Conservation (phyloP, 768 basidiomycete species). For the Clitopilus hobsonii region DNA sequence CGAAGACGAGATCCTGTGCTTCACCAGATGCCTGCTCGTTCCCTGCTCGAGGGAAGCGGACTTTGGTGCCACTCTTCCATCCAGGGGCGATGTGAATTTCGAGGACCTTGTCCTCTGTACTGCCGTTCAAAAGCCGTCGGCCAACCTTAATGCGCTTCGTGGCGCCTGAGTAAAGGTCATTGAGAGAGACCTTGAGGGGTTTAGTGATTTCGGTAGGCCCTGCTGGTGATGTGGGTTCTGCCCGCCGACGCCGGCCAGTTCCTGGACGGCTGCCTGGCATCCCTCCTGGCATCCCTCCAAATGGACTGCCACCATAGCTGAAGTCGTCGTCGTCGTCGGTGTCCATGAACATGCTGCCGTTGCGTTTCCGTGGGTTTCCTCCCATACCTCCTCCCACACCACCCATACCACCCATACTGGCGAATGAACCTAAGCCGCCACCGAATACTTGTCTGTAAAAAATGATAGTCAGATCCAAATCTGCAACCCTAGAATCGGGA, state of each 20-base stretch:
- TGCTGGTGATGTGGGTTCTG: constrained; percentile 23
- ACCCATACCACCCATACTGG: constrained; percentile 16
- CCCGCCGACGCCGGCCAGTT: constrained; percentile 16
- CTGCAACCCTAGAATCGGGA: background rate
- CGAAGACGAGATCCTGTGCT: constrained; percentile 89
- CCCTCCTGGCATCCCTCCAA: constrained; percentile 44
- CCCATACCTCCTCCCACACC: constrained; percentile 33
- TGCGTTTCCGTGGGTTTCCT: constrained; percentile 21
- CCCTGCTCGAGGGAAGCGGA: constrained; percentile 83
- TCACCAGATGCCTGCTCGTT: constrained; percentile 69
- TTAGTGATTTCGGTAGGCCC: constrained; percentile 63
- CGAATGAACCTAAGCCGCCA: background rate
- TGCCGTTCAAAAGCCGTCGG: constrained; percentile 65
- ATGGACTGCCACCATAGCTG: constrained; percentile 21
- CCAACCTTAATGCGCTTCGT: constrained; percentile 88
- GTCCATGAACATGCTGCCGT: constrained; percentile 30
- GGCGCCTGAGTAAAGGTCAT: constrained; percentile 81
- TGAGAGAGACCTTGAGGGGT: constrained; percentile 79
- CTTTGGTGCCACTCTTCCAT: constrained; percentile 95
- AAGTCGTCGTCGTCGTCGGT: constrained; percentile 45
- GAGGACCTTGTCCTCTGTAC: constrained; percentile 80
- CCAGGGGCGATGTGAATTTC: constrained; percentile 81
- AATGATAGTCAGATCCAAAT: constrained; percentile 1
- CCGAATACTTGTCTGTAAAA: constrained; percentile 53
- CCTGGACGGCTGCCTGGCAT: constrained; percentile 42